phyloP scores from a whole-genome alignment of 805 yeast species.

The Candida montana region DNA sequence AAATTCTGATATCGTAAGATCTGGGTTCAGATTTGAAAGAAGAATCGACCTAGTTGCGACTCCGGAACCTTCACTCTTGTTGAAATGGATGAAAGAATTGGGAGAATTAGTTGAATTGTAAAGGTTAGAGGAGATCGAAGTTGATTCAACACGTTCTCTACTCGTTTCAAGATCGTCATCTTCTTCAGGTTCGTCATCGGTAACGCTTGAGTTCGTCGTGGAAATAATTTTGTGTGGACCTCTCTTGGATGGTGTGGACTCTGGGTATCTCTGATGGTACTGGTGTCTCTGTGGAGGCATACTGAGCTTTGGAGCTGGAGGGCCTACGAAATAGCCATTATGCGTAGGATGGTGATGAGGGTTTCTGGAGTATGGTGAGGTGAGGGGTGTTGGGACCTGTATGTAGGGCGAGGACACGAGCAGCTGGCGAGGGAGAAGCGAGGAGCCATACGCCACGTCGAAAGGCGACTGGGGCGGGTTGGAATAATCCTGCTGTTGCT shows the following conservation, averaged over 20 bases:
- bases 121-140: conserved; percentile 6
- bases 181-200: neutral
- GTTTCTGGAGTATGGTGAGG: conserved; percentile 17
- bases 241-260: conserved; percentile 6
- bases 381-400: conserved; percentile 33
- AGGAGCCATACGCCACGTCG: conserved; percentile 53
- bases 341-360: conserved; percentile 12
- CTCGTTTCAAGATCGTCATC: neutral
- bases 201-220: conserved; percentile 11
- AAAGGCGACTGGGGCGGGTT: conserved; percentile 47
- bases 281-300: conserved; percentile 17
- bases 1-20: conserved; percentile 25
- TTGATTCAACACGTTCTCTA: conserved; percentile 1
- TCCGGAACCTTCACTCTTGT: conserved; percentile 5
- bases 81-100: conserved; percentile 9
- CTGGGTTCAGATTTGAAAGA: conserved; percentile 17
- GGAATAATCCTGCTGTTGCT: conserved; percentile 8
- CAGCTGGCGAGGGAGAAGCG: conserved; percentile 59
- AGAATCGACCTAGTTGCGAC: conserved; percentile 24
- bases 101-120: conserved; percentile 5
- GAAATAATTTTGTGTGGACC: neutral
- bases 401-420: conserved; percentile 57
- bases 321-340: conserved; percentile 10
- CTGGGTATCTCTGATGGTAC: neutral
- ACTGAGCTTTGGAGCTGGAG: conserved; percentile 20